Evolutionary conservation across 2,329 filamentous ascomycete species (phyloP).

Genomic region (Incumbomyces delicatus): DNA sequence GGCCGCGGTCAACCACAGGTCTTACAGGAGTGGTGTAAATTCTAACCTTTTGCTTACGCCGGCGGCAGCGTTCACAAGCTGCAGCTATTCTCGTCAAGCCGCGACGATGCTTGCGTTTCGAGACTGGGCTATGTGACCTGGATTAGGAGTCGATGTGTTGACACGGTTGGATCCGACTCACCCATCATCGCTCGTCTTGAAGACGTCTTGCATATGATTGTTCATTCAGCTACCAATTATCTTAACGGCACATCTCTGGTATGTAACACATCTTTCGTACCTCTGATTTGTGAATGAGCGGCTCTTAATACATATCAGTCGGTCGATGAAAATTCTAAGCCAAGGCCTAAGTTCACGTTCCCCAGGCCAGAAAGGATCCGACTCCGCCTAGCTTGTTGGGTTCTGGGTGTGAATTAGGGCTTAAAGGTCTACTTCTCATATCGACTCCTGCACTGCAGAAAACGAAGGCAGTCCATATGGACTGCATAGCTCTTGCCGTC

Average conservation of each 20-base stretch:
- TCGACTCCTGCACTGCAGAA: too few relatives aligned
- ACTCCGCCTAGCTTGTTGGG: too few relatives aligned
- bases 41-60: slow-evolving; percentile 5
- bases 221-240: neutral
- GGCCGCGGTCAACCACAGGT: neutral
- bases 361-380: too few relatives aligned
- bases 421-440: too few relatives aligned
- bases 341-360: neutral
- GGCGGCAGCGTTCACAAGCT: slow-evolving; percentile 5
- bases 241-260: too few relatives aligned
- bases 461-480: too few relatives aligned
- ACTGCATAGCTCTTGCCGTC: too few relatives aligned
- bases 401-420: too few relatives aligned
- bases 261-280: neutral
- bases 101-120: slow-evolving; percentile 4
- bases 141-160: neutral
- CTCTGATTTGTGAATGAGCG: too few relatives aligned
- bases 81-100: slow-evolving; percentile 6
- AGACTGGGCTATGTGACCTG: neutral
- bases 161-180: slow-evolving; percentile 1
- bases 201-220: neutral
- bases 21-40: neutral
- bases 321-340: neutral
- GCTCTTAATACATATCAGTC: too few relatives aligned
- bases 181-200: neutral